Evolutionary conservation across 2,329 filamentous ascomycete genomes (phyloP).

Genomic region (Arthrobotrys sphaeroides): DNA sequence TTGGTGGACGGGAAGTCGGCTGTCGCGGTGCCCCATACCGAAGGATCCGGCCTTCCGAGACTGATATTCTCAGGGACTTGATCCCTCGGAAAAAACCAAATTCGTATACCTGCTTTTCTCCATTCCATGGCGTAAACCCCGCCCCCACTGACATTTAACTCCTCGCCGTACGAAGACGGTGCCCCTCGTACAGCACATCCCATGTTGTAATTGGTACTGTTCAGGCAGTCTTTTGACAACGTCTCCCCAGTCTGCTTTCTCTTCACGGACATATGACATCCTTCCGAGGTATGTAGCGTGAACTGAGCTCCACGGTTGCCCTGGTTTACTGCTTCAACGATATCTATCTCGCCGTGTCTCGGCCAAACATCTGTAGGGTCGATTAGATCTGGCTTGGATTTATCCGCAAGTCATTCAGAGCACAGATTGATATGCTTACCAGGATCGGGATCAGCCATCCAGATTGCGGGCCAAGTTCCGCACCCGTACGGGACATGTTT

Average conservation of each 20-base stretch:
- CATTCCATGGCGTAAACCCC: conserved; percentile 81
- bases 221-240: conserved; percentile 69
- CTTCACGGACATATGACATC: conserved; percentile 68
- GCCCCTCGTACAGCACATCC: conserved; percentile 67
- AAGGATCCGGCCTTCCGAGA: conserved; percentile 70
- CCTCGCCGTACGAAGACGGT: conserved; percentile 67
- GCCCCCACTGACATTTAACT: conserved; percentile 75
- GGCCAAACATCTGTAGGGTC: conserved; percentile 69
- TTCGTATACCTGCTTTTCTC: conserved; percentile 74
- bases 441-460: conserved; percentile 50
- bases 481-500: conserved; percentile 78
- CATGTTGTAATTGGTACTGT: conserved; percentile 63
- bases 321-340: conserved; percentile 79
- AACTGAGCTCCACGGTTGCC: conserved; percentile 68
- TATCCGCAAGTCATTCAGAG: background rate
- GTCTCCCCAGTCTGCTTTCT: conserved; percentile 64
- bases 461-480: conserved; percentile 77
- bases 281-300: conserved; percentile 73
- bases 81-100: conserved; percentile 84
- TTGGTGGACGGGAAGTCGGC: conserved; percentile 72
- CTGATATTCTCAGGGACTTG: conserved; percentile 72
- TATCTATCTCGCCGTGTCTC: conserved; percentile 76
- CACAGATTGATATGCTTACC: background rate
- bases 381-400: background rate
- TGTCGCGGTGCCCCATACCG: conserved; percentile 73